Percentiles rank a stretch among this genome's conserved stretches.
phyloP scores from a whole-genome alignment of 768 basidiomycete genomes.

The Myochromella boudieri region DNA sequence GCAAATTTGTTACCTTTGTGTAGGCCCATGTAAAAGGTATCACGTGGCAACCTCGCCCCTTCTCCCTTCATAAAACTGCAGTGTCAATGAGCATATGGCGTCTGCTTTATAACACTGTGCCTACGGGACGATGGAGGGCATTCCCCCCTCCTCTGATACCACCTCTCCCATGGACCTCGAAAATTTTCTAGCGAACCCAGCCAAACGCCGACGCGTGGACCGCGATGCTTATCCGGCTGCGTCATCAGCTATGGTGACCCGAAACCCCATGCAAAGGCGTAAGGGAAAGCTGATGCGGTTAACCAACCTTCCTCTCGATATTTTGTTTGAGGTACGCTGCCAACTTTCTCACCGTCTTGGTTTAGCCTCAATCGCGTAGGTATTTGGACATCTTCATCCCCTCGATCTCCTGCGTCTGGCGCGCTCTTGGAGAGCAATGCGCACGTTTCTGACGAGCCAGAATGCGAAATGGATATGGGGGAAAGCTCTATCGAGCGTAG shows the following conservation, averaged over 20 bases:
- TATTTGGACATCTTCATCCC: constrained; percentile 44
- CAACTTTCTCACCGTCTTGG: not conserved
- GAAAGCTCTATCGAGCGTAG: constrained; percentile 34
- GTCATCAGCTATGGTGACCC: not conserved
- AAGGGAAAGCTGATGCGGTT: constrained; percentile 13
- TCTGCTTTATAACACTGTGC: constrained; percentile 4
- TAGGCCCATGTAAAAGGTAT: constrained; percentile 6
- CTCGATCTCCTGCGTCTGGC: constrained; percentile 44
- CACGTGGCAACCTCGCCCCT: constrained; percentile 19
- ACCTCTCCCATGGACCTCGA: constrained; percentile 6
- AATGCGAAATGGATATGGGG: constrained; percentile 42
- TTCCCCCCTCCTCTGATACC: not conserved
- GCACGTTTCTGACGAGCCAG: constrained; percentile 39
- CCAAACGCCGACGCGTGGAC: constrained; percentile 3
- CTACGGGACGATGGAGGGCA: not conserved
- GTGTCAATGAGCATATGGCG: constrained; percentile 9
- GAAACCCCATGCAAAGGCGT: constrained; percentile 8
- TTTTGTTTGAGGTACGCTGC: constrained; percentile 15
- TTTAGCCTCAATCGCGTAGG: constrained; percentile 15
- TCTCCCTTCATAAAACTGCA: constrained; percentile 13
- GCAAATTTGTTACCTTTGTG: constrained; percentile 5
- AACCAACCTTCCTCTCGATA: constrained; percentile 16
- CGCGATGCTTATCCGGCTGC: not conserved
- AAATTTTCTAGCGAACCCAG: constrained; percentile 1
- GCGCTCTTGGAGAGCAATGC: constrained; percentile 42